These are phyloP conservation scores for Arctium minus DNA, from an alignment of 129 eudicot genomes.

Conservation along the genomic window DNA sequence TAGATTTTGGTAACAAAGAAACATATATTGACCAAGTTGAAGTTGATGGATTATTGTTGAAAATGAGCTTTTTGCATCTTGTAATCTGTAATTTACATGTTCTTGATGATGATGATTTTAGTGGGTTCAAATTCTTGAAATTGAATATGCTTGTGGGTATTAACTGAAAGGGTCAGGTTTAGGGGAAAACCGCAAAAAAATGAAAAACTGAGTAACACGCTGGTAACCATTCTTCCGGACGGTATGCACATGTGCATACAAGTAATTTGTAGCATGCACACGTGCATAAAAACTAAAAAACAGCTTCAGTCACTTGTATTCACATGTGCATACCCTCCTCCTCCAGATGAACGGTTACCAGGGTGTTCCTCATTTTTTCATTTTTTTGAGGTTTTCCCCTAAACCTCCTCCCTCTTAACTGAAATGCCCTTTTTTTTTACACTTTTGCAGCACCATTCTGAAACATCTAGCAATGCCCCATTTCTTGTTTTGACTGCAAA, in stretches of 20 bases:
- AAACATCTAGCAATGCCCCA: slow-evolving; percentile 35
- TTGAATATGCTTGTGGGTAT: background rate
- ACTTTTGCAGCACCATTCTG: slow-evolving; percentile 48
- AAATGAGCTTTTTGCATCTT: background rate
- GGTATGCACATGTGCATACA: too few species aligned
- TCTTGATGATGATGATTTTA: background rate
- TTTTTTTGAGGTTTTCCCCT: too few species aligned
- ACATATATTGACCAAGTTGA: background rate
- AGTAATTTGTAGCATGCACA: too few species aligned
- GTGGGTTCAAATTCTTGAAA: background rate
- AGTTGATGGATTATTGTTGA: slow-evolving; percentile 6
- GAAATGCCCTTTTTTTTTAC: background rate
- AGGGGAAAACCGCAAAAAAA: too few species aligned
- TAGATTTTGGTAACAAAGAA: slow-evolving; percentile 12
- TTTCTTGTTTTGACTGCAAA: slow-evolving; percentile 52
- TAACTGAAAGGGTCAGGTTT: background rate
- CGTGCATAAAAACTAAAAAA: too few species aligned
- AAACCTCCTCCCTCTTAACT: background rate
- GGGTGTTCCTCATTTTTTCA: too few species aligned
- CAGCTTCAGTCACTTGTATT: too few species aligned
- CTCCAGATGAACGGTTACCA: too few species aligned
- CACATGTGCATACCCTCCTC: too few species aligned
- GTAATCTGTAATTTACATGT: background rate
- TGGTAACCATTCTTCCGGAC: too few species aligned
- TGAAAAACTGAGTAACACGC: too few species aligned